Conservation (phyloP, 2,329 filamentous ascomycete genomes). For the Fusarium subtropicale region DNA sequence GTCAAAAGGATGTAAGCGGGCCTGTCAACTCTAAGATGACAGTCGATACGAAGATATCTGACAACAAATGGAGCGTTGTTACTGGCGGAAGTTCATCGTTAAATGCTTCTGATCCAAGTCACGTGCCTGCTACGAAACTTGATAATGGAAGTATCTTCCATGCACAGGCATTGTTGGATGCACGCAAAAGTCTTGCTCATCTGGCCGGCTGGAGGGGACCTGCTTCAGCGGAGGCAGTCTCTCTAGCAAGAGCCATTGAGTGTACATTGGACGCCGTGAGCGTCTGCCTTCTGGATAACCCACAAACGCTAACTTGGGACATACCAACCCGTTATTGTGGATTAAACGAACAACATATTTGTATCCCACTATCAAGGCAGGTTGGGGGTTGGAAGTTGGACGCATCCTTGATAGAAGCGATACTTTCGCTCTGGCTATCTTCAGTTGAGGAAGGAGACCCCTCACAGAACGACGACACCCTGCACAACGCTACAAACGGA, state of each 20-base stretch:
- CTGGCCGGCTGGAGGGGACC: not conserved
- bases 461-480: rapidly evolving
- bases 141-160: rapidly evolving
- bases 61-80: not conserved
- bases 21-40: rapidly evolving
- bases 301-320: not conserved
- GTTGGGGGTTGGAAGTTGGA: not conserved
- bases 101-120: rapidly evolving
- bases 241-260: not conserved
- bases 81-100: not conserved
- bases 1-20: rapidly evolving
- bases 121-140: not conserved
- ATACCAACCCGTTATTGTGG: not conserved
- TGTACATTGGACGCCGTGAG: not conserved
- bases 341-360: rapidly evolving
- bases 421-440: not conserved
- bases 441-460: not conserved
- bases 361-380: not conserved
- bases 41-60: not conserved
- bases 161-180: not conserved
- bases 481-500: rapidly evolving
- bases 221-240: not conserved
- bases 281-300: rapidly evolving
- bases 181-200: not conserved
- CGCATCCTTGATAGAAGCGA: not conserved